Percentiles rank a stretch among this genome's conserved stretches.
These are phyloP conservation scores for Penicillium sp. DNA, from an alignment of 2,329 filamentous ascomycete species.

Conservation along the genomic window DNA sequence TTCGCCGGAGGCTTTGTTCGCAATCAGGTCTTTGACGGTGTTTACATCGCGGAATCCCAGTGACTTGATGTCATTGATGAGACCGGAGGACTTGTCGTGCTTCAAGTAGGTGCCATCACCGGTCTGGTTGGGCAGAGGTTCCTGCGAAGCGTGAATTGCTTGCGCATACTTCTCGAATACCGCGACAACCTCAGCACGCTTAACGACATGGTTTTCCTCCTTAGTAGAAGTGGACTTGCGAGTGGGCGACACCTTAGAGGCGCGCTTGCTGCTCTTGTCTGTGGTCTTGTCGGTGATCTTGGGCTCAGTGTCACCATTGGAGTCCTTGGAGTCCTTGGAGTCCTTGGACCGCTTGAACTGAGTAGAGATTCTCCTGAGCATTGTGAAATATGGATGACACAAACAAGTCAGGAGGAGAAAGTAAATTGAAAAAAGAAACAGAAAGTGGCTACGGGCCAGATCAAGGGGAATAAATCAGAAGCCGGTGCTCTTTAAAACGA, in stretches of 20 bases:
- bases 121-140: slow-evolving; percentile 62
- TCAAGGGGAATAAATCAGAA: slow-evolving; percentile 16
- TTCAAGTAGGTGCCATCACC: slow-evolving; percentile 62
- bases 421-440: neutral
- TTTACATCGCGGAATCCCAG: slow-evolving; percentile 59
- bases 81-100: slow-evolving; percentile 50
- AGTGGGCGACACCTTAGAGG: slow-evolving; percentile 31
- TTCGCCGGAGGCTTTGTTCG: slow-evolving; percentile 61
- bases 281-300: slow-evolving; percentile 22
- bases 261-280: slow-evolving; percentile 28
- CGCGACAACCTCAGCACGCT: slow-evolving; percentile 40
- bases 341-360: slow-evolving; percentile 36
- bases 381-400: slow-evolving; percentile 25
- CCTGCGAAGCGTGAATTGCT: slow-evolving; percentile 53
- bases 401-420: slow-evolving; percentile 2
- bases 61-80: slow-evolving; percentile 58
- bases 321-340: slow-evolving; percentile 23
- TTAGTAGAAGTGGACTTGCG: slow-evolving; percentile 27
- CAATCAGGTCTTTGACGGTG: slow-evolving; percentile 61
- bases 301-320: slow-evolving; percentile 33
- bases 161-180: slow-evolving; percentile 47
- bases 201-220: slow-evolving; percentile 30
- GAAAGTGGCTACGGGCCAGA: slow-evolving; percentile 12
- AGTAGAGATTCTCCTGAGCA: slow-evolving; percentile 43
- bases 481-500: slow-evolving; percentile 22